These are phyloP conservation scores for Exophiala aquamarina DNA, from an alignment of 2,329 filamentous ascomycete species.

Conservation along the genomic window DNA sequence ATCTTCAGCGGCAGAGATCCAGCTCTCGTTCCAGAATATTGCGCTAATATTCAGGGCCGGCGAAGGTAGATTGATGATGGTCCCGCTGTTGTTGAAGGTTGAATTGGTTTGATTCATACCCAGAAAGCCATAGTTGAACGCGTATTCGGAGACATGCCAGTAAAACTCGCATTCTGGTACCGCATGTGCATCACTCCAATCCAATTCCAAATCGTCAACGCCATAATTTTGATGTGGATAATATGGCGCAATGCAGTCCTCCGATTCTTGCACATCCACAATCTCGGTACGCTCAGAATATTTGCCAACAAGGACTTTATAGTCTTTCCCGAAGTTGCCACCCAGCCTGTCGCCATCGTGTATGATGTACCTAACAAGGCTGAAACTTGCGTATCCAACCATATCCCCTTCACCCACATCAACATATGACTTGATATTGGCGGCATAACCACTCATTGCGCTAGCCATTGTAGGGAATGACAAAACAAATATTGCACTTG, in stretches of 20 bases:
- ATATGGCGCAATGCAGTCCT: neutral
- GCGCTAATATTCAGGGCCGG: constrained; percentile 13
- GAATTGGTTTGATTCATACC: constrained; percentile 6
- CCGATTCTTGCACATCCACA: neutral
- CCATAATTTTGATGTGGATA: neutral
- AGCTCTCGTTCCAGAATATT: constrained; percentile 14
- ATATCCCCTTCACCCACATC: constrained; percentile 29
- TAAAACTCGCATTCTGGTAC: constrained; percentile 5
- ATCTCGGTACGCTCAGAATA: neutral
- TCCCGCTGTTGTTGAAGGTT: constrained; percentile 16
- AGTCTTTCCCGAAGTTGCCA: constrained; percentile 6
- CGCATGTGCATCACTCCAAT: neutral
- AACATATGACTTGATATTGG: constrained; percentile 29
- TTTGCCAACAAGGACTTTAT: constrained; percentile 1
- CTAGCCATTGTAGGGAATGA: constrained; percentile 34
- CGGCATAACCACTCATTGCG: constrained; percentile 41
- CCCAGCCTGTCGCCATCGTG: constrained; percentile 18
- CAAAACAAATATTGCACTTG: constrained; percentile 33
- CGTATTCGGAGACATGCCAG: constrained; percentile 15
- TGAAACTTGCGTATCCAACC: constrained; percentile 30
- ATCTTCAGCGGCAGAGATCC: neutral
- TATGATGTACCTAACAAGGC: constrained; percentile 22
- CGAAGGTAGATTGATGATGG: constrained; percentile 4
- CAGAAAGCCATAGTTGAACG: constrained; percentile 8
- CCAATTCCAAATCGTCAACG: neutral